Evolutionary conservation across 805 yeast genomes (phyloP).

Genomic region (Schizosaccharomyces japonicus): DNA sequence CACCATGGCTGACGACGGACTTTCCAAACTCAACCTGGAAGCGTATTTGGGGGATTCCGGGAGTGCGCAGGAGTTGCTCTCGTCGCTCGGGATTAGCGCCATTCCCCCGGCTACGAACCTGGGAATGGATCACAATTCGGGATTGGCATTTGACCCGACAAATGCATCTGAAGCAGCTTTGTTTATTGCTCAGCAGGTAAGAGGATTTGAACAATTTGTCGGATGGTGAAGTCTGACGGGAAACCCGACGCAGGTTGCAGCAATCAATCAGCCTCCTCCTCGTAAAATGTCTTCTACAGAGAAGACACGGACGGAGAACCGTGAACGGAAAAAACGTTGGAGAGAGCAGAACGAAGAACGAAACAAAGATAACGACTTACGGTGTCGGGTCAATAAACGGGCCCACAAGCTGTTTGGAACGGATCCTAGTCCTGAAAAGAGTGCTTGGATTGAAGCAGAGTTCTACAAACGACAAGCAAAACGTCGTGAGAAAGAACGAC

Average conservation of each 20-base stretch:
- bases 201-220: not conserved
- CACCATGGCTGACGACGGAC: constrained; percentile 1
- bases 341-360: constrained; percentile 55
- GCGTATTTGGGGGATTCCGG: constrained; percentile 1
- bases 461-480: constrained; percentile 40
- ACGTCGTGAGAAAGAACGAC: constrained; percentile 16
- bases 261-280: not conserved
- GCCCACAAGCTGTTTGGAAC: constrained; percentile 48
- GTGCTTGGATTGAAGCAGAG: constrained; percentile 52
- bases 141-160: not conserved
- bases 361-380: constrained; percentile 68
- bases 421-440: constrained; percentile 26
- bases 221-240: not conserved
- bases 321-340: constrained; percentile 66
- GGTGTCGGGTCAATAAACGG: constrained; percentile 51
- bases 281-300: constrained; percentile 1
- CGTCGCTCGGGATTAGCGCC: not conserved
- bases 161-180: constrained; percentile 3
- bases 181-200: constrained; percentile 4
- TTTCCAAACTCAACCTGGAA: constrained; percentile 1
- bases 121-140: not conserved
- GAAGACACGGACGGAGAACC: constrained; percentile 25
- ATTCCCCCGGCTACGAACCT: not conserved
- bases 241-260: not conserved
- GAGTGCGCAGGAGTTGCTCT: not conserved